Base-by-base conservation (phyloP, 148 eudicot species). In the Diospyros kaki region DNA sequence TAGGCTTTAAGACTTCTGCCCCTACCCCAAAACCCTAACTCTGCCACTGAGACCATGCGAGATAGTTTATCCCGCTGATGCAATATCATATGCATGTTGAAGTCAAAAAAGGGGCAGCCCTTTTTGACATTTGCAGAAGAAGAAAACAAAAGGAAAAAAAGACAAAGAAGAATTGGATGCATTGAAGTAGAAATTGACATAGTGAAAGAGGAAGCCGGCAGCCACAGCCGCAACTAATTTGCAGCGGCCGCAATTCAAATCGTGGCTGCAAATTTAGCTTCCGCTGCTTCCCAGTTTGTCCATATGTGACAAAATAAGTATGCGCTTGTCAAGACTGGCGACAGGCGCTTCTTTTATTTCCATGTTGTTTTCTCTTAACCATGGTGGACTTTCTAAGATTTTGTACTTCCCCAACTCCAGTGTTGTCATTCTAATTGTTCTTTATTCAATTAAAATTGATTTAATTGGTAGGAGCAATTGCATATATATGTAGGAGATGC, bases 241-340 rank as follows among this genome's bases (percentile, higher is more conserved):
- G 0, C 28, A 28, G 28, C 28, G 0, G 0, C 28, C 28, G 28
- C 28, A 28, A 28, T 28, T 28, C 28, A 28, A 28, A 28, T 28
- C 28, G 28, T 28, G 28, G 28, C 28, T 0, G 0, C 28, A 28
- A 28, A 28, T 28, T 28, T n/a, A n/a, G n/a, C n/a, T n/a, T n/a
- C 51, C 93, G 98, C 52, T 94, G 98, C 86, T 77, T 89, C 52
- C 90, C 97, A 6, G 83, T 90, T 71, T 94, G 98, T 74, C 98
- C 98, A 18, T 94, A 87, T 43, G n/a, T n/a, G 97, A 94, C 74
- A 94, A 86, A 77, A 91, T 94, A 82, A 86, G 98, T 94, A 87
- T 44, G 28, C 12, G 15, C 17, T 44, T 58, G 10, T 75, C 51
- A 38, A 66, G 13, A 7, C 13, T 42, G 68, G 51, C 68, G 28